Base-by-base conservation (phyloP, 2,329 filamentous ascomycete species). In the Bipolaris gigantea region DNA sequence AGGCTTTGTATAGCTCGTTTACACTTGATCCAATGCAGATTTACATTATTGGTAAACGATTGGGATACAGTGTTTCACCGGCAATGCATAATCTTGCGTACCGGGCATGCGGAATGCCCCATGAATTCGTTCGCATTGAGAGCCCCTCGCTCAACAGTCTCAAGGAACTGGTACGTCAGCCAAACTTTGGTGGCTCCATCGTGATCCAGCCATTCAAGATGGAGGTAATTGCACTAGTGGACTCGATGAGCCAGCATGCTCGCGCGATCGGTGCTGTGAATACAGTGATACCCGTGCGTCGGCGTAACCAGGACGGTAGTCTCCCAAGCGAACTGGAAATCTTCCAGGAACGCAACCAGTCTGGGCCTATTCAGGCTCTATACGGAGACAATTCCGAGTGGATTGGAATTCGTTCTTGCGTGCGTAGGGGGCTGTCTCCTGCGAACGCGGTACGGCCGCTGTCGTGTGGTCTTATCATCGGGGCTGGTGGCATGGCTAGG, bases 331-430 rank as follows among this genome's bases (percentile, higher is more conserved):
- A 83, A 25, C 53, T 74, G 4, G 79, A 80, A 1, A 73, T 84
- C n/a, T 76, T 80, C 40, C 76, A 79, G 27, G 80, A 85, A 40
- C 81, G 86, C 54, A 87, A 87, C 57, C 80, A 84, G 39, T 81
- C 85, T 1, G 88, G 89, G 0, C 83, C 85, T 0, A 83, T 90
- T 6, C 82, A 83, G 57, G 87, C 86, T 0, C 77, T 92, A 0
- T 89, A 90, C 58, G 89, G 89, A 1, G 88, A 92, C 54, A 92
- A 92, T 55, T 92, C 89, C 0, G 89, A 92, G 70, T 92, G 89
- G 86, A 88, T 91, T 32, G 89, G 89, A 5, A 89, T 92, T 38
- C 79, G 87, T 48, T 88, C 87, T 3, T 91, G 88, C 66, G 83
- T 92, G 38, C 82, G 86, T 5, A 81, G 88, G 30, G 88, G 88